phyloP scores from a whole-genome alignment of 108 stramenopile species.

The Bacterosira constricta region DNA sequence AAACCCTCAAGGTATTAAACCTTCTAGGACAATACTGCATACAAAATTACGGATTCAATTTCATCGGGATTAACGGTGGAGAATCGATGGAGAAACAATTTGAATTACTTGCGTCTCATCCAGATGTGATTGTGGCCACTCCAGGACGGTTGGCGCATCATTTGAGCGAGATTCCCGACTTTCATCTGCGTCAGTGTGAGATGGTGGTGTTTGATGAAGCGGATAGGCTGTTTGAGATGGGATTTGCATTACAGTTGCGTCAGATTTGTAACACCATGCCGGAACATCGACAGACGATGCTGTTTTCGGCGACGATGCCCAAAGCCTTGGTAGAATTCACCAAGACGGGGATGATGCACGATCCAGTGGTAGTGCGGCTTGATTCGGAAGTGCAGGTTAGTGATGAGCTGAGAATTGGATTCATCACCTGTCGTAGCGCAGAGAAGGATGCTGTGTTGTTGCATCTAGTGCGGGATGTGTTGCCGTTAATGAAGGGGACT shows the following conservation, averaged over 20 bases:
- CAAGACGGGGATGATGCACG: constrained; percentile 91
- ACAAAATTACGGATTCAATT: constrained; percentile 39
- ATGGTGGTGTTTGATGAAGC: constrained; percentile 97
- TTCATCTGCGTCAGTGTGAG: constrained; percentile 81
- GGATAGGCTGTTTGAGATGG: constrained; percentile 99
- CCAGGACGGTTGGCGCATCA: constrained; percentile 98
- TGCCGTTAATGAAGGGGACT: constrained; percentile 53
- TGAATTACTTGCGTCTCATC: constrained; percentile 81
- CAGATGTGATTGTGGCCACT: constrained; percentile 97
- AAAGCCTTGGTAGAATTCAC: constrained; percentile 96
- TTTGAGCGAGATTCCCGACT: constrained; percentile 93
- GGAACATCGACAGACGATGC: constrained; percentile 86
- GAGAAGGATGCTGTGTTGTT: constrained; percentile 96
- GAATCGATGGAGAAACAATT: constrained; percentile 98
- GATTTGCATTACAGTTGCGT: constrained; percentile 91
- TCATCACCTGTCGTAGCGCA: constrained; percentile 84
- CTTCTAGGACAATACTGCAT: constrained; percentile 77
- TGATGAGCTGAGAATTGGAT: constrained; percentile 92
- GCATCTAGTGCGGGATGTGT: constrained; percentile 88
- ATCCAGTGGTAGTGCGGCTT: constrained; percentile 94
- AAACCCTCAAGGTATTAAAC: constrained; percentile 86
- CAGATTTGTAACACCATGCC: constrained; percentile 75
- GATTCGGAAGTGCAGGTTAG: constrained; percentile 94
- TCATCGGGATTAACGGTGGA: constrained; percentile 95
- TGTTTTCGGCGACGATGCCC: constrained; percentile 98